phyloP scores from a whole-genome alignment of 2,329 filamentous ascomycete genomes.

The Sphaerulina musiva region DNA sequence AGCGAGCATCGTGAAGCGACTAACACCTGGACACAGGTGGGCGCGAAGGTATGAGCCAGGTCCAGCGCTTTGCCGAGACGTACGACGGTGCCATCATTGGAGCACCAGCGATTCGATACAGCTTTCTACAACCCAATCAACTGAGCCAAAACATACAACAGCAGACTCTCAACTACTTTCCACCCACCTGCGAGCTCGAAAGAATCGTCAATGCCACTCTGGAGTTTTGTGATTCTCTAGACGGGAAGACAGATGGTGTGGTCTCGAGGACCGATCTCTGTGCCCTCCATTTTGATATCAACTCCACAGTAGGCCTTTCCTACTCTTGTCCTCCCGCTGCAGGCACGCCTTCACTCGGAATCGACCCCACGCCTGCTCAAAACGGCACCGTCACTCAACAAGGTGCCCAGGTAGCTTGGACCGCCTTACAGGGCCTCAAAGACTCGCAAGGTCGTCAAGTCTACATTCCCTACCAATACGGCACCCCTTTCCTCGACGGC shows the following conservation, averaged over 20 bases:
- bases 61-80: slow-evolving; percentile 47
- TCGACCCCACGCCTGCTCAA: slow-evolving; percentile 26
- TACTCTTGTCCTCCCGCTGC: slow-evolving; percentile 40
- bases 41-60: slow-evolving; percentile 45
- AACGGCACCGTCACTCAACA: slow-evolving; percentile 33
- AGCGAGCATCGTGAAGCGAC: neutral
- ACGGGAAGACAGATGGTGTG: slow-evolving; percentile 51
- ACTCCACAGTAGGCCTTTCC: slow-evolving; percentile 41
- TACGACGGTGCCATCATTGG: slow-evolving; percentile 45
- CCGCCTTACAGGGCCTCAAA: slow-evolving; percentile 38
- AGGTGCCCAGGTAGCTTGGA: slow-evolving; percentile 32
- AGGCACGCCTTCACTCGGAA: slow-evolving; percentile 26
- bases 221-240: slow-evolving; percentile 49
- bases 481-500: slow-evolving; percentile 33
- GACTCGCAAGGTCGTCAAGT: slow-evolving; percentile 37
- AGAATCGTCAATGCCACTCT: slow-evolving; percentile 52
- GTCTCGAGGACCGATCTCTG: slow-evolving; percentile 47
- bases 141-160: slow-evolving; percentile 39
- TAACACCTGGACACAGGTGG: slow-evolving; percentile 30
- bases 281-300: slow-evolving; percentile 43
- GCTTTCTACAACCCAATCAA: slow-evolving; percentile 44
- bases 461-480: slow-evolving; percentile 37
- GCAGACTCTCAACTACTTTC: slow-evolving; percentile 38
- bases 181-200: slow-evolving; percentile 42
- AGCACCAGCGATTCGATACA: slow-evolving; percentile 44